Evolutionary conservation across 306 rosid species (phyloP).

Genomic region (Begonia loranthoides): DNA sequence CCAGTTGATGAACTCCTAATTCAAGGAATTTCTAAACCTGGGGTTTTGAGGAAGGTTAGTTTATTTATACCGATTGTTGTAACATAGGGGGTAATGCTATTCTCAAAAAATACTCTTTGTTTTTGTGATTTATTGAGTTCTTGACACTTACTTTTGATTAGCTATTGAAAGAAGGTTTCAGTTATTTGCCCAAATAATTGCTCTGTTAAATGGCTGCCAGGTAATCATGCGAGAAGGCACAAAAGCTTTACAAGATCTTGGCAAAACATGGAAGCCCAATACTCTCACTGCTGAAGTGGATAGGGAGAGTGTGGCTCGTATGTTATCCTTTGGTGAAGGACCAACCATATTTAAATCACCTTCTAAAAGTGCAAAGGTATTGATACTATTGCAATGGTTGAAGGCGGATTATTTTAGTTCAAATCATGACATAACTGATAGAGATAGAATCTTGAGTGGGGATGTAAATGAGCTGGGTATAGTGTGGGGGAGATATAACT

Average conservation of each 20-base stretch:
- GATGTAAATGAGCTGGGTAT: not conserved
- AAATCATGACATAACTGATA: not conserved
- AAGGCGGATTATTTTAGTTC: not conserved
- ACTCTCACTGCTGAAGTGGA: conserved; percentile 19
- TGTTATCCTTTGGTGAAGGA: conserved; percentile 32
- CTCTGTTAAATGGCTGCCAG: conserved; percentile 28
- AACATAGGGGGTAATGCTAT: too few species aligned
- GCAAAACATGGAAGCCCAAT: conserved; percentile 32
- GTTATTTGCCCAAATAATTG: not conserved
- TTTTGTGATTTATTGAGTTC: conserved; percentile 6
- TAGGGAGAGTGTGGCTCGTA: conserved; percentile 22
- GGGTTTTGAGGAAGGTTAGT: conserved; percentile 59
- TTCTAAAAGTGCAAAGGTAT: conserved; percentile 63
- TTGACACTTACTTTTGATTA: not conserved
- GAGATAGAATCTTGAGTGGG: not conserved
- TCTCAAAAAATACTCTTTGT: too few species aligned
- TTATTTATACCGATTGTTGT: not conserved
- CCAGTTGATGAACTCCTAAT: conserved; percentile 75
- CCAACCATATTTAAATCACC: conserved; percentile 53
- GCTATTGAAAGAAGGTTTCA: not conserved
- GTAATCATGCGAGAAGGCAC: conserved; percentile 69
- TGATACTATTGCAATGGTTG: not conserved
- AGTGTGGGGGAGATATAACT: too few species aligned
- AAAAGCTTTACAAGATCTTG: conserved; percentile 30
- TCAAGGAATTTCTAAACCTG: conserved; percentile 78